Evolutionary conservation across 345 rosid species (phyloP), one percentile per base, ranked within the genome.

Genomic region (rapeseed (Brassica napus)): DNA sequence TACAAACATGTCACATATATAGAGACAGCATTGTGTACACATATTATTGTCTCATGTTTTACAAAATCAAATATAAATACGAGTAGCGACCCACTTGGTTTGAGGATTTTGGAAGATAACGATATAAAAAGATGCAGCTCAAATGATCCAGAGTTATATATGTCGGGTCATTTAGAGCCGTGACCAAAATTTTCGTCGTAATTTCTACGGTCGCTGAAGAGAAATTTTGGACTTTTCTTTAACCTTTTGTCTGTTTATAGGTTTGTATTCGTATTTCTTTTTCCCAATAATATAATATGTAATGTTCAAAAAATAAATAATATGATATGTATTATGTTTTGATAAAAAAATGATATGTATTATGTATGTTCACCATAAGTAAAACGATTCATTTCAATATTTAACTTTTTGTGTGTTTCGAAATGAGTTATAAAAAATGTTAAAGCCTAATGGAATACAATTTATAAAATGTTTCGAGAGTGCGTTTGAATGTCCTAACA

Each of bases 101-200:
- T 65, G 8, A 3, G 4, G 4, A 57, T 76, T 75, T 71, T 75
- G 77, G 80, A 81, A 23, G 77, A 65, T 58, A 75, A 65, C 23
- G 83, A 69, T 71, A 71, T 28, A 74, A 74, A 74, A 69, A 80
- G 71, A 69, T 80, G 71, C 37, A 37, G 16, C 55, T 74, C 75
- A 80, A 67, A 71, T 72, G 73, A 58, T 72, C 26, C 67, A 55
- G 74, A 58, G 69, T 47, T 47, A 63, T 76, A 72, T 82, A 84
- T 73, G 81, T 62, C 78, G 94, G 86, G 79, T 77, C 78, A 75
- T 73, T 66, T 68, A 79, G 78, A 71, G 80, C 82, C 66, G 62
- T 65, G 84, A 65, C 77, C 68, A 81, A 71, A 68, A 81, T 70
- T 72, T 81, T 65, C 62, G 57, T 71, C 74, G 73, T 74, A 68